Percentiles rank a stretch among this genome's conserved stretches.
These are phyloP conservation scores for Mycosphaerella sp. DNA, from an alignment of 2,329 filamentous ascomycete species.

Conservation along the genomic window DNA sequence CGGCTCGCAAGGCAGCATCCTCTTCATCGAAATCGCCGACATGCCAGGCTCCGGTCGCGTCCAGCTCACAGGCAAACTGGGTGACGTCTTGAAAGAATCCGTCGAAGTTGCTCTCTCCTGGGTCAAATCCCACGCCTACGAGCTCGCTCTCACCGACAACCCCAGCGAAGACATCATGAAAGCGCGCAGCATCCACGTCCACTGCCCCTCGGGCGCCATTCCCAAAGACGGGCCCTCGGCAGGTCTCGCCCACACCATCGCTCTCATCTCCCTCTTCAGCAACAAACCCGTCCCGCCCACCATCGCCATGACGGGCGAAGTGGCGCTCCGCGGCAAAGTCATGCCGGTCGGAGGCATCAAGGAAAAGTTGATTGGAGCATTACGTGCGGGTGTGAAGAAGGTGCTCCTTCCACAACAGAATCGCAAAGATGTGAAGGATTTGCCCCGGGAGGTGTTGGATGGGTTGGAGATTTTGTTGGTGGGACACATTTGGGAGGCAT, in stretches of 20 bases:
- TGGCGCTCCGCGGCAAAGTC: conserved; percentile 78
- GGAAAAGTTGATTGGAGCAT: conserved; percentile 93
- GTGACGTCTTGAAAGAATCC: conserved; percentile 93
- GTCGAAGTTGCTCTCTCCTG: conserved; percentile 94
- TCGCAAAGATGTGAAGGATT: conserved; percentile 82
- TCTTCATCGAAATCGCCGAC: conserved; percentile 97
- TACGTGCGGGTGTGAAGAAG: conserved; percentile 89
- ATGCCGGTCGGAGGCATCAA: conserved; percentile 97
- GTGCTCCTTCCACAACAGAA: conserved; percentile 85
- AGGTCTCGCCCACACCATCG: conserved; percentile 89
- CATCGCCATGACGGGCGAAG: conserved; percentile 85
- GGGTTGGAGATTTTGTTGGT: conserved; percentile 87
- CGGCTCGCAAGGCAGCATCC: conserved; percentile 87
- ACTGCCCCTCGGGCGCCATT: conserved; percentile 90
- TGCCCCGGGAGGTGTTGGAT: conserved; percentile 81
- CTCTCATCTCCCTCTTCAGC: conserved; percentile 82
- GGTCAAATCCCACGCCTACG: conserved; percentile 94
- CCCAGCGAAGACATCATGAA: conserved; percentile 92
- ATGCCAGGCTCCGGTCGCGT: conserved; percentile 92
- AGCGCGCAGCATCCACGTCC: conserved; percentile 85
- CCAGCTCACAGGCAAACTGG: conserved; percentile 91
- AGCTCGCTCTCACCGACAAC: conserved; percentile 74
- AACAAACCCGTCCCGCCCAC: conserved; percentile 80
- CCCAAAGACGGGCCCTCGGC: conserved; percentile 84
- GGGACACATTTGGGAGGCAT: conserved; percentile 87